Evolutionary conservation across 2,329 filamentous ascomycete species (phyloP), one percentile per base, ranked within the genome.

Genomic region (Sporothrix globosa): DNA sequence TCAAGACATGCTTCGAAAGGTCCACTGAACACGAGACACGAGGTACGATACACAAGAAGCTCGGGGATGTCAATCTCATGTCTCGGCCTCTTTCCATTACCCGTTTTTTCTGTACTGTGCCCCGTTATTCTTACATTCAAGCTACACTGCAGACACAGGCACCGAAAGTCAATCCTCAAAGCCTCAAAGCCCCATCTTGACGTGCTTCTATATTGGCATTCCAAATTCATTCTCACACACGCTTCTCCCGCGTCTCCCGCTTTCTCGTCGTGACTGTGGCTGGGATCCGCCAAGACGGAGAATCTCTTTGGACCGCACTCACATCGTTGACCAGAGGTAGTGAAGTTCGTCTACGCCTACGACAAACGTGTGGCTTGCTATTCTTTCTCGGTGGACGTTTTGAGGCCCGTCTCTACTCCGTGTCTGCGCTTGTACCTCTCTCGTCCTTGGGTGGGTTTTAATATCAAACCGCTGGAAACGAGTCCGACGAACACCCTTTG

Each of bases 281-380:
- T 60, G 56, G 56, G 56, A 41, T 11, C 56, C 34, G 44, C 46
- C 61, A 48, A 66, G 44, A 66, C 24, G 44, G n/a, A 44, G 60
- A 44, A 44, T 65, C 60, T 65, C 6, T 34, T 9, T 50, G 44
- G 24, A 44, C 54, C 54, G 39, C 54, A 34, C 4, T 60, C 30
- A n/a, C 56, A 41, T 60, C 56, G 56, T n/a, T 30, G 56, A 60
- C 56, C 10, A 60, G 10, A 21, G 30, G 56, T 34, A 41, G 19
- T 60, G 30, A 21, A 60, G 9, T 60, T 50, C 44, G 46, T 46
- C 34, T 56, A 50, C n/a, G 27, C n/a, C n/a, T 19, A 34, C 34
- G 34, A 34, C 34, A 7, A 34, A 34, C n/a, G 24, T 21, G 44
- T 52, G 34, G 56, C 56, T 60, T 21, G 34, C 34, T 9, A 34